Conservation (phyloP, 1,139 yeast species). For the Candida tropicalis region DNA sequence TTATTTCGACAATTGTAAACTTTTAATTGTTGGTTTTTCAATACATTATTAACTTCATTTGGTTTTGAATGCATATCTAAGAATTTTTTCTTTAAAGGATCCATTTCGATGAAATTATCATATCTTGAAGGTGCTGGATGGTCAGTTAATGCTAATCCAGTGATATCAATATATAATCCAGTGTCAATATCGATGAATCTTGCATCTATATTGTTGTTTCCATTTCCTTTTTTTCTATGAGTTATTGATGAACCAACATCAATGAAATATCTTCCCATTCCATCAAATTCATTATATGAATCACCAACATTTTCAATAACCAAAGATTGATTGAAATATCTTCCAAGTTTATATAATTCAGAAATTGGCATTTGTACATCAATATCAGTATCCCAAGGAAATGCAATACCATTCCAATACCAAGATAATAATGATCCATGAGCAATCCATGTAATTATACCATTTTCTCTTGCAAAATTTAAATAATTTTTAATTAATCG, state of each 20-base stretch:
- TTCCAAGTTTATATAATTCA: constrained; percentile 44
- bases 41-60: constrained; percentile 18
- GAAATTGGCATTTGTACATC: constrained; percentile 58
- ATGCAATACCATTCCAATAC: constrained; percentile 55
- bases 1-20: constrained; percentile 48
- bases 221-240: constrained; percentile 37
- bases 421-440: constrained; percentile 47
- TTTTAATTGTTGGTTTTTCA: constrained; percentile 29
- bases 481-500: constrained; percentile 38
- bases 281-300: constrained; percentile 17
- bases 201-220: constrained; percentile 75
- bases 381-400: constrained; percentile 59
- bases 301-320: constrained; percentile 39
- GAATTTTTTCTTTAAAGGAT: constrained; percentile 13
- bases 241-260: constrained; percentile 24
- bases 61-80: constrained; percentile 9
- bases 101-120: constrained; percentile 10
- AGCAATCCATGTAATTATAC: constrained; percentile 43
- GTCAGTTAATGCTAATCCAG: constrained; percentile 51
- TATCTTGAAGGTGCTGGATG: constrained; percentile 37
- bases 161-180: constrained; percentile 74
- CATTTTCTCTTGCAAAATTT: constrained; percentile 30
- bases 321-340: constrained; percentile 44
- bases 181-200: constrained; percentile 76
- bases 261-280: constrained; percentile 29